A percentile compares a stretch with the other conserved stretches of the same genome.
phyloP scores from a whole-genome alignment of 2,329 filamentous ascomycete genomes.

The Aspergillus tubingensis region DNA sequence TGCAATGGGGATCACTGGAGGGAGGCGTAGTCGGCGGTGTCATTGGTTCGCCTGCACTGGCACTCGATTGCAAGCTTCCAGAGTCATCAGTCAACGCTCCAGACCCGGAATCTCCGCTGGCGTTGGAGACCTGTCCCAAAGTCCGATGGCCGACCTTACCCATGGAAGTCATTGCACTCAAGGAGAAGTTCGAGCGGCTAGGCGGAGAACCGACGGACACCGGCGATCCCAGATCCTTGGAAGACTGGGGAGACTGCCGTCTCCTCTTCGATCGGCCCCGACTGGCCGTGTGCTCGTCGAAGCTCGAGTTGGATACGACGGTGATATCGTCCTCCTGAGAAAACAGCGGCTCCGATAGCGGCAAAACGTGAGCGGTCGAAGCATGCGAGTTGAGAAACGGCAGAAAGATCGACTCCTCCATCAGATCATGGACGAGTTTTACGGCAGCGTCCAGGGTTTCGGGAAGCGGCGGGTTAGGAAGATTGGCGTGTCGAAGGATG shows the following conservation, averaged over 20 bases:
- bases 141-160: slow-evolving; percentile 38
- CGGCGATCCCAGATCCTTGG: slow-evolving; percentile 32
- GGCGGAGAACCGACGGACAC: slow-evolving; percentile 28
- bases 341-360: slow-evolving; percentile 47
- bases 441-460: slow-evolving; percentile 78
- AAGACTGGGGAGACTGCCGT: slow-evolving; percentile 36
- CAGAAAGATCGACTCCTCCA: slow-evolving; percentile 94
- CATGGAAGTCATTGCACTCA: slow-evolving; percentile 34
- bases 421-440: slow-evolving; percentile 86
- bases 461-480: slow-evolving; percentile 68
- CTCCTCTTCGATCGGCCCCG: slow-evolving; percentile 29
- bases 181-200: slow-evolving; percentile 34
- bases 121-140: slow-evolving; percentile 38
- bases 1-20: slow-evolving; percentile 42
- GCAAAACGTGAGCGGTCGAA: slow-evolving; percentile 50
- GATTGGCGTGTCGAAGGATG: slow-evolving; percentile 65
- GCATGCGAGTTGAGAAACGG: slow-evolving; percentile 78
- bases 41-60: slow-evolving; percentile 48
- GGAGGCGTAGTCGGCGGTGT: slow-evolving; percentile 55
- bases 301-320: slow-evolving; percentile 31
- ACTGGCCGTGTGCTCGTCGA: slow-evolving; percentile 35
- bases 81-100: slow-evolving; percentile 50
- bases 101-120: slow-evolving; percentile 41
- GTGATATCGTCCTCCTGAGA: slow-evolving; percentile 40
- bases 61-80: slow-evolving; percentile 43